Evolutionary conservation across 345 rosid genomes (phyloP).

Genomic region (Salix arbutifolia): DNA sequence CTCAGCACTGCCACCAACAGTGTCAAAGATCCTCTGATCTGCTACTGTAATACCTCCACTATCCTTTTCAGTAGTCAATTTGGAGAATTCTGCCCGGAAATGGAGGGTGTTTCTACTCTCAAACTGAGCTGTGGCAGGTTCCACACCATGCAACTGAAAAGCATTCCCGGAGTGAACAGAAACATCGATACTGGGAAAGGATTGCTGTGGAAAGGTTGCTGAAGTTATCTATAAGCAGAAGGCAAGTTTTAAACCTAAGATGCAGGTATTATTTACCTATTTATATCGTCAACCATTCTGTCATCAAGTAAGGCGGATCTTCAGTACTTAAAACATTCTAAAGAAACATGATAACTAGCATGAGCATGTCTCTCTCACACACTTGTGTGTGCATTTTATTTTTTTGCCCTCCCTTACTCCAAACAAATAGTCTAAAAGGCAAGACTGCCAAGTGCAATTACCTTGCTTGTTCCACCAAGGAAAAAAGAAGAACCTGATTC

Average conservation of each 20-base stretch:
- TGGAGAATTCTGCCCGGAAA: constrained; percentile 39
- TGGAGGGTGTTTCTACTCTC: constrained; percentile 36
- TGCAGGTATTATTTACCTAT: not conserved
- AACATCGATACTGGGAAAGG: constrained; percentile 42
- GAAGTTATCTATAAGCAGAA: constrained; percentile 23
- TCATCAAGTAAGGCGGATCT: not conserved
- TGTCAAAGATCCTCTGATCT: constrained; percentile 39
- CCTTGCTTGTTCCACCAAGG: constrained; percentile 42
- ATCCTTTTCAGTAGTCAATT: constrained; percentile 37
- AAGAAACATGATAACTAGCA: not conserved
- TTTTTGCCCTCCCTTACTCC: not conserved
- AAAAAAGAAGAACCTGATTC: constrained; percentile 50
- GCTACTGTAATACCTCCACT: constrained; percentile 26
- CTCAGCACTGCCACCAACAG: constrained; percentile 37
- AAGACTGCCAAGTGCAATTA: constrained; percentile 22
- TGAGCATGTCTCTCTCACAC: not conserved
- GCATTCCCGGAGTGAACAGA: constrained; percentile 51
- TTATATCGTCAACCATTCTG: not conserved
- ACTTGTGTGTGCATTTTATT: not conserved
- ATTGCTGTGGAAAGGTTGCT: constrained; percentile 37
- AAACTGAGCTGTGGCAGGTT: constrained; percentile 34
- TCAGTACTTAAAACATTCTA: not conserved
- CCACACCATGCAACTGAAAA: constrained; percentile 34
- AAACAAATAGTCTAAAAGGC: not conserved
- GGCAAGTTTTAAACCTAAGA: constrained; percentile 1